A percentile compares a stretch with the other conserved stretches of the same genome.
phyloP scores from a whole-genome alignment of 2,329 filamentous ascomycete species.

The Rachicladosporium sp. region DNA sequence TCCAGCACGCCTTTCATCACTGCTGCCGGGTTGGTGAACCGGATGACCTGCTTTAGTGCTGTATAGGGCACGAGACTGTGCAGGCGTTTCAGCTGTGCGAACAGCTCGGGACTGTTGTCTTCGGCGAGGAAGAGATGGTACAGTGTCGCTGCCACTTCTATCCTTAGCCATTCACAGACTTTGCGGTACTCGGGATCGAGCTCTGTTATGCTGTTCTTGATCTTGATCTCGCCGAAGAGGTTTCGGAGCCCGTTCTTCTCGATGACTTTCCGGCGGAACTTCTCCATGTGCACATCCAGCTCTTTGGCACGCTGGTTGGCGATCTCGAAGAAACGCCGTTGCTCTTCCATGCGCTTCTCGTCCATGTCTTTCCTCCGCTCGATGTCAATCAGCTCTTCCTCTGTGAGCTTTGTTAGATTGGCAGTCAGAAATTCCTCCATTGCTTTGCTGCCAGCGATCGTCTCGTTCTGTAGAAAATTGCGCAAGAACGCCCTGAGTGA shows the following conservation, averaged over 20 bases:
- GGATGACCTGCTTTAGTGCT: slow-evolving; percentile 89
- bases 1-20: slow-evolving; percentile 96
- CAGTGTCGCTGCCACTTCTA: slow-evolving; percentile 90
- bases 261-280: slow-evolving; percentile 54
- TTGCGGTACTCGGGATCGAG: slow-evolving; percentile 93
- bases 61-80: slow-evolving; percentile 91
- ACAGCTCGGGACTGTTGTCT: slow-evolving; percentile 93
- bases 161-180: slow-evolving; percentile 94
- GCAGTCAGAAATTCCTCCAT: slow-evolving; percentile 72
- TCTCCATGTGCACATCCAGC: slow-evolving; percentile 95
- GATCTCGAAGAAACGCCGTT: slow-evolving; percentile 90
- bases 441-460: slow-evolving; percentile 69
- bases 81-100: slow-evolving; percentile 85
- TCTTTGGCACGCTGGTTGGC: slow-evolving; percentile 81
- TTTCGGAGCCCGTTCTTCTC: slow-evolving; percentile 78
- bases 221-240: slow-evolving; percentile 83
- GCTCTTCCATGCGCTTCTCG: slow-evolving; percentile 78
- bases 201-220: slow-evolving; percentile 76
- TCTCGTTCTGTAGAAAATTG: slow-evolving; percentile 69
- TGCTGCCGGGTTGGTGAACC: slow-evolving; percentile 87
- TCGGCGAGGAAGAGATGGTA: slow-evolving; percentile 97
- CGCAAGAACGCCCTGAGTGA: slow-evolving; percentile 86
- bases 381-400: slow-evolving; percentile 77
- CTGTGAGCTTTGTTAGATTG: slow-evolving; percentile 59
- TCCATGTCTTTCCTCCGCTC: slow-evolving; percentile 69